Base-by-base conservation (phyloP, 306 rosid genomes). In the Cucurbita moschata region DNA sequence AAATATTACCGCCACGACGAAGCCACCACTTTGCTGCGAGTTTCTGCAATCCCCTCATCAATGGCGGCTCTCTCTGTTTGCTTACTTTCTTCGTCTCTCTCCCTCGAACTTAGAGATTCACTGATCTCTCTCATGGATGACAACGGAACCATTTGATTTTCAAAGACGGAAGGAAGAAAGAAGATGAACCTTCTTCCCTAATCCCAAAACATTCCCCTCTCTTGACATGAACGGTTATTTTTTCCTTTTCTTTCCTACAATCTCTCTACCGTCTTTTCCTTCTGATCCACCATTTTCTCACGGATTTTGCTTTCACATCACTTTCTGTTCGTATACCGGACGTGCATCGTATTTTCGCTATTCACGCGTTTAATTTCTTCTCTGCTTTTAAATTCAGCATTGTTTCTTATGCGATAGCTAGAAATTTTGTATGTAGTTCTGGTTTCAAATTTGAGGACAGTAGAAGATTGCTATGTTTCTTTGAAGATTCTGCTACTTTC, bases 61-160 rank as follows among this genome's bases (percentile, higher is more conserved):
- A 47, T 68, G 73, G 73, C 73, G 57, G 13, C 7, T 56, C n/a
- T 37, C 39, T 60, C 66, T 5, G 10, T 9, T 60, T 60, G 19
- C 66, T 60, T 35, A 37, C 19, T 13, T 21, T 46, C 73, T 68
- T 68, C 57, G 57, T 2, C 10, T 68, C 38, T 11, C 57, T 15
- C 79, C 82, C 77, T 83, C 81, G 55, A 59, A 56, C 58, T 52
- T 57, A 76, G 62, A n/a, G n/a, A n/a, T n/a, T n/a, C 73, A 53
- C 50, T 11, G 38, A 21, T 53, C 5, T 14, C 50, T 3, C 38
- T 54, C 73, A 64, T 50, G 63, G 72, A 51, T 40, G 64, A 82
- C 77, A 74, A 57, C 51, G 65, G 47, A 23, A 3, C 59, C 77
- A 8, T 77, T 46, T 86, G 88, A 89, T 86, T 91, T 85, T 88